phyloP scores from a whole-genome alignment of 345 rosid genomes.

The Salix koriyanagi region DNA sequence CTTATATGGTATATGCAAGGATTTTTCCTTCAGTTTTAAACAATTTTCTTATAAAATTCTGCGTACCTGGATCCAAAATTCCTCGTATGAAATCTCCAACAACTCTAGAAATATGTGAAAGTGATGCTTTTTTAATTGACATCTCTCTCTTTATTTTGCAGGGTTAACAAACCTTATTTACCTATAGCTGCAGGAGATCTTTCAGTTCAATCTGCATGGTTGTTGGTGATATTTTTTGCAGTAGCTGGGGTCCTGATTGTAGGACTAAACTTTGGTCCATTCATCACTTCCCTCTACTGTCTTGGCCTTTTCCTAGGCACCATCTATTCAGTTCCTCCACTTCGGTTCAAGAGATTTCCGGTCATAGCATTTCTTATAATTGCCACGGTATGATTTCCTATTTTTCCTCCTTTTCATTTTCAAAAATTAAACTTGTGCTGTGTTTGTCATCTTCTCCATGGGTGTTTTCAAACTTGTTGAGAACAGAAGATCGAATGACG shows the following conservation, averaged over 20 bases:
- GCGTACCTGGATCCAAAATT: not conserved
- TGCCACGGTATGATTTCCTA: conserved; percentile 52
- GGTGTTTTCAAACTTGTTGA: not conserved
- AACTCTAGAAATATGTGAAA: not conserved
- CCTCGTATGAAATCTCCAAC: not conserved
- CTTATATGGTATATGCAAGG: not conserved
- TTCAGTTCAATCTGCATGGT: conserved; percentile 85
- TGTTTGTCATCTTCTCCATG: not conserved
- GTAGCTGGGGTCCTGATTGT: conserved; percentile 68
- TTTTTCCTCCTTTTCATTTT: not conserved
- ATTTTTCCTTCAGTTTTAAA: not conserved
- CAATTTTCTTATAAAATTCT: not conserved
- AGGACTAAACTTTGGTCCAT: conserved; percentile 71
- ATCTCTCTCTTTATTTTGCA: conserved; percentile 35
- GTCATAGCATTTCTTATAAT: conserved; percentile 91
- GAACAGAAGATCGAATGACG: conserved; percentile 1
- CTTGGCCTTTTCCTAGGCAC: conserved; percentile 91
- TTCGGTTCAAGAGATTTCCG: conserved; percentile 88
- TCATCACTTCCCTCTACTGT: conserved; percentile 73
- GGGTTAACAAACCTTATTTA: conserved; percentile 97
- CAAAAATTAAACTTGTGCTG: not conserved
- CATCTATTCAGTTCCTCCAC: conserved; percentile 93
- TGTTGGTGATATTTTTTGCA: conserved; percentile 74
- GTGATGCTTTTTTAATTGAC: not conserved
- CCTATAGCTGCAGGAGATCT: conserved; percentile 99